These are phyloP conservation scores for Umbelopsis isabellina DNA, from an alignment of 192 early-diverging fungal genomes.

Conservation along the genomic window DNA sequence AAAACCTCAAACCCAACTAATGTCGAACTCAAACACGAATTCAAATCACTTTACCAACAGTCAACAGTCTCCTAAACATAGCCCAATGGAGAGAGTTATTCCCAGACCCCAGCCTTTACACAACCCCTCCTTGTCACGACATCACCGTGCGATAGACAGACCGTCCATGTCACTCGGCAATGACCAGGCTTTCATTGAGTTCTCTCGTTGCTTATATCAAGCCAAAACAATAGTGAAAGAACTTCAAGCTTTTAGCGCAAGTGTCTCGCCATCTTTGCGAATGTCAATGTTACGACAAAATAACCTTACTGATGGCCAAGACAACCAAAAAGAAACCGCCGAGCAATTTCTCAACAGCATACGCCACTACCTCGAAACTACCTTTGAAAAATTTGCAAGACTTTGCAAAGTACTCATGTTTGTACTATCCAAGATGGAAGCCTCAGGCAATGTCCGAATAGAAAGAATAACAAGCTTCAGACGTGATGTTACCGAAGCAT, in stretches of 20 bases:
- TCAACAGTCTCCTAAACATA: background rate
- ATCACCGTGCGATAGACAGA: background rate
- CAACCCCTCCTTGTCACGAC: background rate
- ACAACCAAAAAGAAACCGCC: conserved; percentile 10
- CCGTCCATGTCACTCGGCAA: background rate
- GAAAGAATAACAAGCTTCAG: conserved; percentile 32
- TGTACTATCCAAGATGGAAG: conserved; percentile 28
- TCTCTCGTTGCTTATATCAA: conserved; percentile 33
- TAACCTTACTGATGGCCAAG: background rate
- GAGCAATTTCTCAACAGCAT: conserved; percentile 1
- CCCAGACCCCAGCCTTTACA: background rate
- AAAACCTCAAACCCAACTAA: background rate
- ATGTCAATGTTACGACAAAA: conserved; percentile 7
- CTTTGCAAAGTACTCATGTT: conserved; percentile 31
- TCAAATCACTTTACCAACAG: background rate
- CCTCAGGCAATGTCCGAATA: background rate
- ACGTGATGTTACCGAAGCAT: conserved; percentile 30
- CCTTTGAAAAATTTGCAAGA: conserved; percentile 33
- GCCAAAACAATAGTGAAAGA: conserved; percentile 34
- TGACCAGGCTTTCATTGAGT: conserved; percentile 30
- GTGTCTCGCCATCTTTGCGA: conserved; percentile 20
- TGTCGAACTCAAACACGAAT: background rate
- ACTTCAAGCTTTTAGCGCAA: conserved; percentile 23
- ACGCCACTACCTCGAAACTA: conserved; percentile 20
- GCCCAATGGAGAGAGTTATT: background rate